phyloP scores from a whole-genome alignment of 1,139 yeast genomes.

The Pichia inconspicua region DNA sequence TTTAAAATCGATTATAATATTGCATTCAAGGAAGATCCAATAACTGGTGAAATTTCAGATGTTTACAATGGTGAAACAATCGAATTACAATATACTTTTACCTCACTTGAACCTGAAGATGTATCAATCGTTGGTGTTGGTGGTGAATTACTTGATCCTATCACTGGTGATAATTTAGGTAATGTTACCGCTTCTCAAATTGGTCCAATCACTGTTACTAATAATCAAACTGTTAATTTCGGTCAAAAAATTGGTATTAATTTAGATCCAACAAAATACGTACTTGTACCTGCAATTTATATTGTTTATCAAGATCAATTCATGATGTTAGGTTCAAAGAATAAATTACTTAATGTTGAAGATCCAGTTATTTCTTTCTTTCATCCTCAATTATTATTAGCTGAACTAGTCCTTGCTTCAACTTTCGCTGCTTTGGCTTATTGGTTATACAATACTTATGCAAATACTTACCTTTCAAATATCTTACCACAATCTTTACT shows the following conservation, averaged over 20 bases:
- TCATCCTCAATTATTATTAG: slow-evolving; percentile 63
- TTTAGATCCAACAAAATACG: slow-evolving; percentile 51
- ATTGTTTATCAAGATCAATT: slow-evolving; percentile 45
- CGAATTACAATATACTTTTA: slow-evolving; percentile 46
- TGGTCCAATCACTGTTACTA: slow-evolving; percentile 50
- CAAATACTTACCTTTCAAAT: slow-evolving; percentile 35
- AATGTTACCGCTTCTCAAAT: slow-evolving; percentile 60
- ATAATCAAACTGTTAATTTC: slow-evolving; percentile 44
- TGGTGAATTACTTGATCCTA: slow-evolving; percentile 57
- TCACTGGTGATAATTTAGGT: slow-evolving; percentile 42
- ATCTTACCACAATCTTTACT: slow-evolving; percentile 28
- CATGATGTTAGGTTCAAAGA: slow-evolving; percentile 50
- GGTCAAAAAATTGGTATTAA: slow-evolving; percentile 49
- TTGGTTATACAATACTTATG: slow-evolving; percentile 38
- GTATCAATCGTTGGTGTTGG: slow-evolving; percentile 64
- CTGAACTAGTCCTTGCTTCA: slow-evolving; percentile 47
- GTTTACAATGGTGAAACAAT: slow-evolving; percentile 47
- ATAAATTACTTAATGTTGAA: slow-evolving; percentile 49
- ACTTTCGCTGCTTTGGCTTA: slow-evolving; percentile 48
- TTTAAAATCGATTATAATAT: slow-evolving; percentile 37
- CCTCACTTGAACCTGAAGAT: slow-evolving; percentile 49
- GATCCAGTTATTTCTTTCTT: slow-evolving; percentile 65
- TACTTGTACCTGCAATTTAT: slow-evolving; percentile 54
- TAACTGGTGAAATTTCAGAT: slow-evolving; percentile 33
- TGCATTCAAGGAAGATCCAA: slow-evolving; percentile 34